Evolutionary conservation across 129 eudicot genomes (phyloP), one percentile per base, ranked within the genome.

Genomic region (Artemisia annua): DNA sequence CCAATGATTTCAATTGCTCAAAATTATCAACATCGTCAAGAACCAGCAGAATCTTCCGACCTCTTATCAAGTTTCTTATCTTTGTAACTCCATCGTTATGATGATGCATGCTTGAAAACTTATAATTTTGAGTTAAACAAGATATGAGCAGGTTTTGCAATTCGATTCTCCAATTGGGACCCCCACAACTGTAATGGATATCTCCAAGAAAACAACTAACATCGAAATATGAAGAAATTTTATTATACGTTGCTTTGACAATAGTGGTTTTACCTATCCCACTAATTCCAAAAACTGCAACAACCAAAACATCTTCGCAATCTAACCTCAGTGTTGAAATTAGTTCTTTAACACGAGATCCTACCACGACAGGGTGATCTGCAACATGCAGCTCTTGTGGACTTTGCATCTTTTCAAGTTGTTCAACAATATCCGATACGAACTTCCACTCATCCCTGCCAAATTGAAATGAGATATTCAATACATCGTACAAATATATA

Each of bases 221-320:
- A 3, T 79, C 35, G n/a, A 79, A 79, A n/a, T 16, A 2, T 16
- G 58, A 2, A 13, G 60, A 43, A 8, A 65, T 73, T 35, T 30
- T 28, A 16, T 79, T 73, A 16, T 16, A 79, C n/a, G 39, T 9
- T 11, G 68, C 75, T 59, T 60, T 68, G 50, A 53, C 70, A 32
- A 67, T 75, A 12, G 80, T 76, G 14, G 80, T 75, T 73, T 75
- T 75, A 14, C 74, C 68, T 44, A 75, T 68, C 0, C 81, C 75
- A 28, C 75, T 39, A 46, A 66, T 4, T 14, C 83, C 79, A 15
- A 28, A 48, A 73, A 66, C 72, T 4, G 75, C 79, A 59, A 73
- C 69, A 26, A 72, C 70, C 68, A 63, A 16, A 65, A 79, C 83
- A 50, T 79, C 63, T 12, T 66, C 20, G 11, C 44, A 10, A 20